Percentiles rank a stretch among this genome's conserved stretches.
These are phyloP conservation scores for Clitoria ternatea DNA, from an alignment of 306 rosid genomes.

Conservation along the genomic window DNA sequence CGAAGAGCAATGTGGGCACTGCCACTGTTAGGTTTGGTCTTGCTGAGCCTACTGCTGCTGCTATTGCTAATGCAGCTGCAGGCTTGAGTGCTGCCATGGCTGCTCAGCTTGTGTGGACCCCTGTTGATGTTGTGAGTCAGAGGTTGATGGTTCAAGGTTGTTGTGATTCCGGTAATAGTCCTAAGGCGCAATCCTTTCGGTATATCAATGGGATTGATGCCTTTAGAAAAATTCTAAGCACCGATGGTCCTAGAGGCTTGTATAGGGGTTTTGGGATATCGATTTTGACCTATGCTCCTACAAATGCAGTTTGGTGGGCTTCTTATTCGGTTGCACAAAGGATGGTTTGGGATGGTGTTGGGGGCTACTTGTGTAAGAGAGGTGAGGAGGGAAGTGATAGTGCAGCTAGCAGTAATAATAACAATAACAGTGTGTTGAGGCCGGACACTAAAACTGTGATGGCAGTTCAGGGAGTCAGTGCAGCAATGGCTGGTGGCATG, in stretches of 20 bases:
- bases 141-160: constrained; percentile 63
- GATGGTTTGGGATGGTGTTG: constrained; percentile 74
- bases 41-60: constrained; percentile 63
- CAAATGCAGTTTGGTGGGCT: constrained; percentile 96
- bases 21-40: constrained; percentile 62
- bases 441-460: constrained; percentile 67
- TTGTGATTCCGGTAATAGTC: constrained; percentile 28
- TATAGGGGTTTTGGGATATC: constrained; percentile 50
- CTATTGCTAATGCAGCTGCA: constrained; percentile 71
- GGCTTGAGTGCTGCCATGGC: constrained; percentile 81
- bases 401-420: no score
- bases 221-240: constrained; percentile 57
- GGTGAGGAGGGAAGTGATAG: constrained; percentile 31
- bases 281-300: constrained; percentile 79
- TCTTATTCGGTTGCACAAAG: constrained; percentile 76
- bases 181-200: constrained; percentile 36
- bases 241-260: constrained; percentile 73
- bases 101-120: constrained; percentile 90
- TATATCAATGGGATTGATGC: constrained; percentile 74
- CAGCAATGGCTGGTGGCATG: constrained; percentile 88
- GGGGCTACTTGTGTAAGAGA: constrained; percentile 47
- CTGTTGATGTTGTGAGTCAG: constrained; percentile 60
- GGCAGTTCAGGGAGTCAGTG: constrained; percentile 91
- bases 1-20: constrained; percentile 78
- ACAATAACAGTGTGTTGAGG: constrained; percentile 22